Base-by-base conservation (phyloP, 306 rosid genomes). In the Cucumis melo region DNA sequence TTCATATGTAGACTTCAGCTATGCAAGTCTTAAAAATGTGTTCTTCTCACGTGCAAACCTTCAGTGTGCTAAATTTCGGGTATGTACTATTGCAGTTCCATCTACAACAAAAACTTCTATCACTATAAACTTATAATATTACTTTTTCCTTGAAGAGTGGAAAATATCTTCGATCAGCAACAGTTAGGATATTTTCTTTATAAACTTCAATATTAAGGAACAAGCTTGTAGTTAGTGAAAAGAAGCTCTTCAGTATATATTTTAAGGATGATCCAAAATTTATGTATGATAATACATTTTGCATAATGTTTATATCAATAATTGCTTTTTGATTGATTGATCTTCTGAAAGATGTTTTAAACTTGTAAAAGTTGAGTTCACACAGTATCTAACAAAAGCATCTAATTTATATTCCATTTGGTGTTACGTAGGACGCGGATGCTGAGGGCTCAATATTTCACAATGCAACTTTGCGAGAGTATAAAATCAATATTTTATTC, bases 391-490 rank as follows among this genome's bases (percentile, higher is more conserved):
- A 23, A 62, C 10, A 17, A 51, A n/a, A 29, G 42, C 34, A 41
- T 62, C 46, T 27, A 74, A 74, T 4, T 8, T 29, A 24, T 59
- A 32, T 76, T 8, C 24, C 67, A 29, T 77, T 77, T 19, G 12
- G n/a, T 17, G 65, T 66, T 81, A 81, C 62, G 50, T 79, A 93
- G 98, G 97, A 93, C 76, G 98, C 83, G 24, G 98, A 93, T 78
- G 98, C 98, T 17, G 98, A 83, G 89, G 91, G 78, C 71, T 90
- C 97, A 83, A 91, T 55, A 78, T 93, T 93, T 86, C 94, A 85
- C 77, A 87, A 90, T 83, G 98, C 97, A 78, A 91, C 85, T 82
- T 83, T 93, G 92, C 90, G 91, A 68, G 98, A 91, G 98, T 93
- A 88, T 93, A 81, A 64, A 79, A 79, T 75, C 20, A 19, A 57